These are phyloP conservation scores for Saccharomyces uvarum DNA, from an alignment of 1,139 yeast genomes.

Conservation along the genomic window DNA sequence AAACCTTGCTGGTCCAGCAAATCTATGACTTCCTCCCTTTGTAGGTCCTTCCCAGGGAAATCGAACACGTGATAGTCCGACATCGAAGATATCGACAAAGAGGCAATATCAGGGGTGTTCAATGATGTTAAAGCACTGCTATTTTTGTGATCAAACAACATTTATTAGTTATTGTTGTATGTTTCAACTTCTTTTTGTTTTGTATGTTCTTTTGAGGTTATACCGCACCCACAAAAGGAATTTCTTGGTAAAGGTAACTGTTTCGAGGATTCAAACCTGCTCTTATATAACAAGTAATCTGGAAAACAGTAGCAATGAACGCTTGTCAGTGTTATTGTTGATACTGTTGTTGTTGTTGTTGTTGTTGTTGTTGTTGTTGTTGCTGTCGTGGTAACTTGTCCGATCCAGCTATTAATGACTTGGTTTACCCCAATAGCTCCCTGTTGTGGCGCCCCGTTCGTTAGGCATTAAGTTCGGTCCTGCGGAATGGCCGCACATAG, in stretches of 20 bases:
- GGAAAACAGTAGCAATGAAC: background rate
- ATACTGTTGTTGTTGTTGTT: background rate
- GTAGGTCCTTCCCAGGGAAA: constrained; percentile 75
- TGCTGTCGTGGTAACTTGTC: background rate
- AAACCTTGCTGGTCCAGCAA: constrained; percentile 76
- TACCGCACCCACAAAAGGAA: background rate
- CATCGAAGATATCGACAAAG: constrained; percentile 35
- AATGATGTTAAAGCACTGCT: constrained; percentile 30
- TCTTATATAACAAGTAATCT: background rate
- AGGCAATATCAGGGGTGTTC: constrained; percentile 32
- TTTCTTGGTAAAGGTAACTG: background rate
- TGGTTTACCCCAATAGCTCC: background rate
- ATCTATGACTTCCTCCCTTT: constrained; percentile 76
- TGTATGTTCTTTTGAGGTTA: background rate
- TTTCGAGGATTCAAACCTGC: background rate
- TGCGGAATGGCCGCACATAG: constrained; percentile 1
- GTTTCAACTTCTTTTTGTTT: background rate
- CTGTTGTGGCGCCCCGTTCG: background rate
- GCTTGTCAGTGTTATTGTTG: background rate
- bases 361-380: background rate
- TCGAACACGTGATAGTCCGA: constrained; percentile 68
- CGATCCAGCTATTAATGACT: background rate
- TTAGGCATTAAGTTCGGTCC: background rate
- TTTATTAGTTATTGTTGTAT: background rate
- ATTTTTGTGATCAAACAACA: background rate